phyloP scores from a whole-genome alignment of 495 filamentous ascomycete genomes.

The Penicillium cosmopolitanum region DNA sequence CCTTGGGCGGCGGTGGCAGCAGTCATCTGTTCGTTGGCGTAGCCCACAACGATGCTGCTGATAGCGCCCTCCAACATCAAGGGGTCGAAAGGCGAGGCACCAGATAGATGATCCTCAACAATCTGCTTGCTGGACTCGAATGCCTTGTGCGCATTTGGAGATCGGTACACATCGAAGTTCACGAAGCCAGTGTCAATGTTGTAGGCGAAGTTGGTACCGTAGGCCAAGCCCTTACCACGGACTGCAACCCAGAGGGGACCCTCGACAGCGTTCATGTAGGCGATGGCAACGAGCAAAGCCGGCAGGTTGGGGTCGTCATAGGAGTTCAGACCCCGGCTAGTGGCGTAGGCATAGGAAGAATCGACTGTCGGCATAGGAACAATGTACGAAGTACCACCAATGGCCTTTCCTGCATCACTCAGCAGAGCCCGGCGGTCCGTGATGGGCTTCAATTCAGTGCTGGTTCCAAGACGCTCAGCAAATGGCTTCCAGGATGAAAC shows the following conservation, averaged over 20 bases:
- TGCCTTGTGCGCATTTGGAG: constrained; percentile 86
- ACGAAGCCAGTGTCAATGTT: constrained; percentile 79
- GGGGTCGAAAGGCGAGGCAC: constrained; percentile 68
- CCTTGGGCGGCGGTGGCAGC: constrained; percentile 77
- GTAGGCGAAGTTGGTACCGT: constrained; percentile 76
- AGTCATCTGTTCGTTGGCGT: constrained; percentile 85
- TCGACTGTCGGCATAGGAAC: constrained; percentile 92
- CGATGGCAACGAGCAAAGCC: constrained; percentile 79
- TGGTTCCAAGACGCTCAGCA: constrained; percentile 47
- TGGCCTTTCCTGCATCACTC: constrained; percentile 68
- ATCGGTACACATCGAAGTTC: constrained; percentile 82
- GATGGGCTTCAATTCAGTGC: constrained; percentile 58
- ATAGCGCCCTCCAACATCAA: constrained; percentile 87
- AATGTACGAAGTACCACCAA: constrained; percentile 75
- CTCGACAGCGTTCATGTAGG: constrained; percentile 92
- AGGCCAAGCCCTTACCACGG: constrained; percentile 89
- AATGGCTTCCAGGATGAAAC: constrained; percentile 84
- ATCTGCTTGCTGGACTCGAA: constrained; percentile 76
- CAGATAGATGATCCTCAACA: constrained; percentile 68
- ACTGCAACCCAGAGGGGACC: constrained; percentile 92
- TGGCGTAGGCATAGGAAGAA: constrained; percentile 83
- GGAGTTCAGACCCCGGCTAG: constrained; percentile 71
- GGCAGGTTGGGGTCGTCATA: constrained; percentile 79
- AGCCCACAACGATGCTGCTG: constrained; percentile 78
- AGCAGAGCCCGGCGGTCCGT: constrained; percentile 64